A percentile compares a stretch with the other conserved stretches of the same genome.
phyloP scores from a whole-genome alignment of 495 filamentous ascomycete species.

The Penicillium crystallinum region DNA sequence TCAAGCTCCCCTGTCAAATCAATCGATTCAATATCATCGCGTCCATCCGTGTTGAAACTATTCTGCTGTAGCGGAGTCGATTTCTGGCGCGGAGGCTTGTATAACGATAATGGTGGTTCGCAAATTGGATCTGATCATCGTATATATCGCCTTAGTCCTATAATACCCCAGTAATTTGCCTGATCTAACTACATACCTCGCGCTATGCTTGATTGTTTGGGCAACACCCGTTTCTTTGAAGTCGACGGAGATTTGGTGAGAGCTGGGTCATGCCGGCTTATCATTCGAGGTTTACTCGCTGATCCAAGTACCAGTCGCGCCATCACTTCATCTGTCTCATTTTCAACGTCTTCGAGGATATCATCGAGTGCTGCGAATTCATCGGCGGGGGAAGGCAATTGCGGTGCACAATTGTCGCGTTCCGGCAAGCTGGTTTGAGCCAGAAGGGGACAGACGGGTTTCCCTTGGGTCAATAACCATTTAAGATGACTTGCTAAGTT shows the following conservation, averaged over 20 bases:
- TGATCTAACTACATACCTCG: conserved; percentile 17
- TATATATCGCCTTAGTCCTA: not conserved
- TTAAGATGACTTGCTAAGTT: conserved; percentile 45
- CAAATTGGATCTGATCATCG: conserved; percentile 5
- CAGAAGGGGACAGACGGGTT: conserved; percentile 31
- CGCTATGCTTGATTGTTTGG: conserved; percentile 4
- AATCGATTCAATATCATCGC: conserved; percentile 53
- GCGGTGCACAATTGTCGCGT: conserved; percentile 12
- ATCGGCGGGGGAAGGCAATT: conserved; percentile 16
- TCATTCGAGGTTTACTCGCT: conserved; percentile 46
- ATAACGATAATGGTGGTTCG: conserved; percentile 18
- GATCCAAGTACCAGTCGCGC: conserved; percentile 52
- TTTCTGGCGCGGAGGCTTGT: conserved; percentile 9
- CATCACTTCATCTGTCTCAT: conserved; percentile 43
- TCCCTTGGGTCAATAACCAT: conserved; percentile 46
- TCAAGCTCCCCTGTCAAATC: conserved; percentile 63
- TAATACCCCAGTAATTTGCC: not conserved
- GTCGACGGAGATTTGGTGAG: conserved; percentile 20
- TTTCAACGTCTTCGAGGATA: conserved; percentile 20
- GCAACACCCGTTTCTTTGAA: conserved; percentile 21
- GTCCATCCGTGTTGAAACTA: conserved; percentile 17
- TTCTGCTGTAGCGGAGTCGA: conserved; percentile 22
- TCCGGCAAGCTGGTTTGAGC: conserved; percentile 21
- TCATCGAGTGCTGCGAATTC: conserved; percentile 17
- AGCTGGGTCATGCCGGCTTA: conserved; percentile 27